Conservation (phyloP, 768 basidiomycete species). For the Mycena floridula region DNA sequence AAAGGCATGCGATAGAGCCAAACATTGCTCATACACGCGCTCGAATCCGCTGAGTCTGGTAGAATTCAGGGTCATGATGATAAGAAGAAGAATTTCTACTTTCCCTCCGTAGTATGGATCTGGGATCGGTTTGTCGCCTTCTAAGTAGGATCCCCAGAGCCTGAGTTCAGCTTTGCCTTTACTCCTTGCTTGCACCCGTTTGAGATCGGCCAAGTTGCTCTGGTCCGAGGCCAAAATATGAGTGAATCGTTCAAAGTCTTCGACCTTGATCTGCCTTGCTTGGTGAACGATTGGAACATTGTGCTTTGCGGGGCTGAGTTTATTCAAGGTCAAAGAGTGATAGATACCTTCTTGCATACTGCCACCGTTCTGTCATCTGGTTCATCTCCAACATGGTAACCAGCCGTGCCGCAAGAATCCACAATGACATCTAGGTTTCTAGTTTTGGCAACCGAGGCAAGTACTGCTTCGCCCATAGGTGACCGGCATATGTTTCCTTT, state of each 20-base stretch:
- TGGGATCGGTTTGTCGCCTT: constrained; percentile 60
- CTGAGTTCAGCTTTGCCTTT: constrained; percentile 58
- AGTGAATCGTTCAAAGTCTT: constrained; percentile 72
- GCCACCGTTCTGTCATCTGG: constrained; percentile 75
- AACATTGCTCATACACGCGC: constrained; percentile 71
- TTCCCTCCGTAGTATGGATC: constrained; percentile 83
- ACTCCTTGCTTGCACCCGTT: constrained; percentile 40
- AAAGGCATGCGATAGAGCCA: constrained; percentile 69
- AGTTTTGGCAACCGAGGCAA: constrained; percentile 59
- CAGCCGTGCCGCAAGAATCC: constrained; percentile 82
- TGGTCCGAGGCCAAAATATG: constrained; percentile 85
- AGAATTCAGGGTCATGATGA: too few relatives aligned
- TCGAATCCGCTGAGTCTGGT: constrained; percentile 80
- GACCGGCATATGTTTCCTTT: constrained; percentile 83
- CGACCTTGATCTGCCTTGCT: constrained; percentile 26
- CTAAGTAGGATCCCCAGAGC: constrained; percentile 79
- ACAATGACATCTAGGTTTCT: constrained; percentile 64
- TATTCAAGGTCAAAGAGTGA: background rate
- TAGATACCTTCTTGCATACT: constrained; percentile 61
- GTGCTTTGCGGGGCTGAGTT: constrained; percentile 38
- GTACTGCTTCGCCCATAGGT: constrained; percentile 89
- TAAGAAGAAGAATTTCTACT: constrained; percentile 40
- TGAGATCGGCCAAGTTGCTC: constrained; percentile 61
- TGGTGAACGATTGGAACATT: constrained; percentile 55
- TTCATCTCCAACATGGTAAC: constrained; percentile 77